Base-by-base conservation (phyloP, 83 land plant genomes). In the Diphasiastrum complanatum region DNA sequence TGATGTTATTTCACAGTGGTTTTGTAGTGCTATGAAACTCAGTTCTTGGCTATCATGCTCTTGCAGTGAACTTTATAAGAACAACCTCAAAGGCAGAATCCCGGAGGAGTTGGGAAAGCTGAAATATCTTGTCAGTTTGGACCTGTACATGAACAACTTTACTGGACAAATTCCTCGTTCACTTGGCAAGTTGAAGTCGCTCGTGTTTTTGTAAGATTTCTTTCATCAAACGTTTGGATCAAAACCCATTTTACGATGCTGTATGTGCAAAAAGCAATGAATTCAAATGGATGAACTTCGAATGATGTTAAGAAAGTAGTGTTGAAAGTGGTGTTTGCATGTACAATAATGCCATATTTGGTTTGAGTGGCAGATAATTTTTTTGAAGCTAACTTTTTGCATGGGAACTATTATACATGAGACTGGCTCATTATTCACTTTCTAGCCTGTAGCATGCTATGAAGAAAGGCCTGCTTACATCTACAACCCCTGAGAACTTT, bases 51-150 rank as follows among this genome's bases (percentile, higher is more conserved):
- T 47, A 23, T 67, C 5, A 6, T 11, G 12, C 51, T 20, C 23
- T 33, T 60, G 22, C 76, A 87, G 93, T 74, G 95, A 88, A 60
- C 82, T 88, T 5, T 88, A 85, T 67, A 82, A 78, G 67, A 88
- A 88, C 60, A 80, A 78, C 47, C 77, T 88, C 45, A 75, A 70
- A 61, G 95, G 95, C 29, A 62, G 73, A 12, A 80, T 88, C 25
- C 95, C 86, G 3, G 47, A 60, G 22, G 95, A 88, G 77, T 72
- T 88, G 36, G 90, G 95, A 12, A 82, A 76, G 27, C 47, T 88
- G 60, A 85, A 82, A 82, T 82, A 67, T 48, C 75, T 88, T 10
- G 74, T 82, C 34, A 88, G 95, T 67, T 74, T 88, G 78, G 90
- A 88, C 58, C 58, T 88, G 33, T 88, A 88, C 54, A 80, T 78